phyloP scores from a whole-genome alignment of 2,329 filamentous ascomycete genomes.

The Spiromastix sp. region DNA sequence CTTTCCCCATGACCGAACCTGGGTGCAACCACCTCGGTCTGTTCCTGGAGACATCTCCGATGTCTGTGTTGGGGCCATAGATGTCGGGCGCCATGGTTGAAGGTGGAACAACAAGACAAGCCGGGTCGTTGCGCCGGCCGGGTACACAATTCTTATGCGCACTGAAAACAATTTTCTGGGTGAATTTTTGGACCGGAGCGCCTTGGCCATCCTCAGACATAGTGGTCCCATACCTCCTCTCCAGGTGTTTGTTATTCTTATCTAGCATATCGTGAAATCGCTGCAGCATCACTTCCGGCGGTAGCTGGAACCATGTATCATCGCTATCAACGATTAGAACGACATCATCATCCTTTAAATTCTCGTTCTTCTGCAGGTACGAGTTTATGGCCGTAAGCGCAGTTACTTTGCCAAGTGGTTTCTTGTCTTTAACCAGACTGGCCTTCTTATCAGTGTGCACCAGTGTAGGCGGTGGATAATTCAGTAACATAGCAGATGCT shows the following conservation, averaged over 20 bases:
- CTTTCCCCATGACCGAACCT: slow-evolving; percentile 41
- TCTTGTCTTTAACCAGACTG: slow-evolving; percentile 22
- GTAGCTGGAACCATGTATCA: slow-evolving; percentile 56
- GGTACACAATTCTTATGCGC: slow-evolving; percentile 45
- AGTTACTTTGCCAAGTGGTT: slow-evolving; percentile 31
- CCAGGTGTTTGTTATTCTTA: slow-evolving; percentile 44
- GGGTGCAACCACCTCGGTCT: slow-evolving; percentile 41
- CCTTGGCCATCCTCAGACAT: slow-evolving; percentile 17
- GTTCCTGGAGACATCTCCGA: slow-evolving; percentile 26
- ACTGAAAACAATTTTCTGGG: slow-evolving; percentile 46
- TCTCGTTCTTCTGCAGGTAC: slow-evolving; percentile 38
- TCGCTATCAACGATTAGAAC: slow-evolving; percentile 54
- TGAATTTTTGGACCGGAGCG: slow-evolving; percentile 31
- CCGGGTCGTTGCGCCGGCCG: slow-evolving; percentile 31
- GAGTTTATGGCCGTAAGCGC: slow-evolving; percentile 36
- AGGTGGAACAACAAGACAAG: slow-evolving; percentile 44
- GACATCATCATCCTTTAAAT: slow-evolving; percentile 49
- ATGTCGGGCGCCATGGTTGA: slow-evolving; percentile 41
- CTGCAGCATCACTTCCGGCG: slow-evolving; percentile 51
- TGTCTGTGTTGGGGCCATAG: slow-evolving; percentile 37
- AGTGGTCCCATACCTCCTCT: slow-evolving; percentile 38
- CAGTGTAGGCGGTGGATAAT: slow-evolving; percentile 48
- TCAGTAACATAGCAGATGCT: slow-evolving; percentile 47
- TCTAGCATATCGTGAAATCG: slow-evolving; percentile 48
- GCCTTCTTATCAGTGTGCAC: slow-evolving; percentile 27